These are phyloP conservation scores for Aspergillus fijiensis DNA, from an alignment of 2,329 filamentous ascomycete species.

Conservation along the genomic window DNA sequence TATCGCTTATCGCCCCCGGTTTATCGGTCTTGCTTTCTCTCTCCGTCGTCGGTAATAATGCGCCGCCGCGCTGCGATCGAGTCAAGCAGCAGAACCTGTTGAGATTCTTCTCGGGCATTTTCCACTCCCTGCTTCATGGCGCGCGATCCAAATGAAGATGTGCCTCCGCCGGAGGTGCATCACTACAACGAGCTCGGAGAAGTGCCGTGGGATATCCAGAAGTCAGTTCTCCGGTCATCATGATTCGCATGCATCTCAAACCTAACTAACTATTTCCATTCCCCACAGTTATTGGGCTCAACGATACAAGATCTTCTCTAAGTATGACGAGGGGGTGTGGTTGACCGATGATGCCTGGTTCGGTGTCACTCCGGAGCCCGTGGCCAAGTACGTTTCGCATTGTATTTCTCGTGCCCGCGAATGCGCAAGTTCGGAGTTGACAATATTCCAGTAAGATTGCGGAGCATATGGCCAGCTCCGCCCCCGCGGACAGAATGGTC, in stretches of 20 bases:
- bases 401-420: neutral
- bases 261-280: constrained; percentile 15
- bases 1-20: constrained; percentile 23
- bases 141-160: constrained; percentile 22
- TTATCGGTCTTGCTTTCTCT: neutral
- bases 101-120: too few relatives aligned
- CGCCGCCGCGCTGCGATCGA: neutral
- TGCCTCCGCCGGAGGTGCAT: constrained; percentile 48
- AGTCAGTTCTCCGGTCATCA: constrained; percentile 54
- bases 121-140: constrained; percentile 27
- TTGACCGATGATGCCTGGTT: constrained; percentile 97
- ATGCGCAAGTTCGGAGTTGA: neutral
- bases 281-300: constrained; percentile 79
- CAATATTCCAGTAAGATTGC: constrained; percentile 66
- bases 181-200: constrained; percentile 71
- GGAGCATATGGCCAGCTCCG: constrained; percentile 61
- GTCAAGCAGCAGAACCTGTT: neutral
- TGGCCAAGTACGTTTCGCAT: constrained; percentile 66
- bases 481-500: constrained; percentile 57
- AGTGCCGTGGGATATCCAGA: constrained; percentile 80
- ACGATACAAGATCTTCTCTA: constrained; percentile 80
- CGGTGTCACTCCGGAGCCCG: constrained; percentile 88
- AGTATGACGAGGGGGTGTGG: constrained; percentile 82
- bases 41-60: neutral
- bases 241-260: constrained; percentile 2